Evolutionary conservation across 2,329 filamentous ascomycete species (phyloP), one percentile per base, ranked within the genome.

Genomic region (Fusarium continuum): DNA sequence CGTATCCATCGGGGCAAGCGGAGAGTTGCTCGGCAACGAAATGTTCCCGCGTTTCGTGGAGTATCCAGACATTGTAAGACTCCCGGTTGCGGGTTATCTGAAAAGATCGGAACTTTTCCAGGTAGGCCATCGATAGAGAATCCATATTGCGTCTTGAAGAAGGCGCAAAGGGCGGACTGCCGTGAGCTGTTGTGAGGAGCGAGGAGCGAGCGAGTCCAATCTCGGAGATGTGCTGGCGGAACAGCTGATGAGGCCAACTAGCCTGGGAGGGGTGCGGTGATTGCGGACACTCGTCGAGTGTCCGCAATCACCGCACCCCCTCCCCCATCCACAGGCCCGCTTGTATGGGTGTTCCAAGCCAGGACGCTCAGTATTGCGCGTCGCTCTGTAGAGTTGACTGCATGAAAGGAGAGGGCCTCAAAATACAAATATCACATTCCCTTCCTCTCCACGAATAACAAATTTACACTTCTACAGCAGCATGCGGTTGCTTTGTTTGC

Each of bases 391-490:
- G 34, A 8, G 34, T 35, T 17, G 36, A 28, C 9, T 26, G 25
- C 9, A 26, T 26, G 16, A 23, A 39, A 49, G 45, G 39, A 38
- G 45, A 11, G 25, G 45, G 45, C 45, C 45, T 49, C 45, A 49
- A 40, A 49, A 40, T 49, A 49, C 32, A 49, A 49, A 49, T 49
- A 49, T 31, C 45, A 49, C 39, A 49, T 31, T 32, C 17, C 29
- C 14, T 13, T 17, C 31, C 22, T 31, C 34, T 17, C 34, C 36
- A 5, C 6, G 36, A 40, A 11, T 14, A 20, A 31, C 26, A 31
- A 11, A 36, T 19, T 38, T 38, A 23, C 44, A 29, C 35, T 39
- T 49, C 13, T 20, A 10, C 44, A 48, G 45, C 25, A 49, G 25
- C 45, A 49, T 49, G 10, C 45, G 32, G 45, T 49, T 38, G 45